Evolutionary conservation across 2,329 filamentous ascomycete genomes (phyloP).

Genomic region (Verruconis gallopava): DNA sequence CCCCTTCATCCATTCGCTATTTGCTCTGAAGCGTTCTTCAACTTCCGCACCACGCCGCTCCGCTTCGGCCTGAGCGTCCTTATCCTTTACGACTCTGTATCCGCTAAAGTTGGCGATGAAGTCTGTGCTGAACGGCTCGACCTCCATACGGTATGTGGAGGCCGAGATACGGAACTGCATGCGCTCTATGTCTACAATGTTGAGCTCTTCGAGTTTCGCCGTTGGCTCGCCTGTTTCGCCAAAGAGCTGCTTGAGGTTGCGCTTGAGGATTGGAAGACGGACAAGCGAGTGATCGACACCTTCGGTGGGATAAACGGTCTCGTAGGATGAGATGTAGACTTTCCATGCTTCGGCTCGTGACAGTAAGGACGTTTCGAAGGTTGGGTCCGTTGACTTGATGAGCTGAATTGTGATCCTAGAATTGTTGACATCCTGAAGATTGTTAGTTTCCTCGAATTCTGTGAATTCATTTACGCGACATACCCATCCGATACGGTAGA

Average conservation of each 20-base stretch:
- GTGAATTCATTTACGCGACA: constrained; percentile 32
- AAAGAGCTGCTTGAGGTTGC: constrained; percentile 24
- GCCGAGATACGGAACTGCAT: constrained; percentile 32
- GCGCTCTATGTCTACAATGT: constrained; percentile 25
- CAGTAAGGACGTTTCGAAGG: constrained; percentile 61
- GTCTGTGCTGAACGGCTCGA: constrained; percentile 29
- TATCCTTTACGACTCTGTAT: constrained; percentile 18
- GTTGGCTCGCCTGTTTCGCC: constrained; percentile 20
- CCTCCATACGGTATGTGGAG: constrained; percentile 29
- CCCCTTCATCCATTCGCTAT: constrained; percentile 34
- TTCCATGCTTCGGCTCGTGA: constrained; percentile 60
- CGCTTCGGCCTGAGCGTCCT: constrained; percentile 22
- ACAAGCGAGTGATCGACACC: constrained; percentile 18
- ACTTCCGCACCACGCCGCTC: constrained; percentile 24
- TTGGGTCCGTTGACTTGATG: constrained; percentile 73
- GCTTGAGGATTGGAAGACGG: constrained; percentile 13
- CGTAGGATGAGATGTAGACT: constrained; percentile 89
- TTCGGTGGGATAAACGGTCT: constrained; percentile 70
- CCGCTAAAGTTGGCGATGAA: constrained; percentile 25
- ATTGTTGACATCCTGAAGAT: constrained; percentile 47
- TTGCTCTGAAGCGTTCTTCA: constrained; percentile 30
- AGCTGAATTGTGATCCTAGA: constrained; percentile 63
- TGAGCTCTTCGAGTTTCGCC: constrained; percentile 18
- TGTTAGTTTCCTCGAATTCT: constrained; percentile 16
- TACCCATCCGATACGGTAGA: constrained; percentile 86